Percentiles rank a stretch among this genome's conserved stretches.
Conservation (phyloP, 768 basidiomycete genomes). For the Kwoniella botswanensis region DNA sequence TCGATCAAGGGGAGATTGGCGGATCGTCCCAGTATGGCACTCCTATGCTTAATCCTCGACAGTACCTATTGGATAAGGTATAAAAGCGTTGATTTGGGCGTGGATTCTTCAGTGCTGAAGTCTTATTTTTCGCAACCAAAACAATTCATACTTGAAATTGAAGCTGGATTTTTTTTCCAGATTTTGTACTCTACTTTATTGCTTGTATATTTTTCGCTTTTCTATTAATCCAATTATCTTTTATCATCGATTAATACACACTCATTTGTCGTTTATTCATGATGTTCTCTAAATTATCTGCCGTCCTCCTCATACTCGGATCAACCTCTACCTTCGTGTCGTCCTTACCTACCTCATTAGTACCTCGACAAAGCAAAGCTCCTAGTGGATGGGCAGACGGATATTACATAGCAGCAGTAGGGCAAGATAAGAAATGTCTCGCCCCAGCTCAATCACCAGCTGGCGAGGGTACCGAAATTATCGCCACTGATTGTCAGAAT, state of each 20-base stretch:
- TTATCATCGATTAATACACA: not conserved
- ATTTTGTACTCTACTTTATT: too few species aligned
- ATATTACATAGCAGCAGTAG: not conserved
- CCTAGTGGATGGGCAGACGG: not conserved
- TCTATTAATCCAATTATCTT: not conserved
- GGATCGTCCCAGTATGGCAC: not conserved
- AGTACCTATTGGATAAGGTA: too few species aligned
- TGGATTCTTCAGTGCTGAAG: too few species aligned
- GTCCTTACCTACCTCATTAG: not conserved
- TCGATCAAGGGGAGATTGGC: not conserved
- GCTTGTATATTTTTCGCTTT: too few species aligned
- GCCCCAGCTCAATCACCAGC: not conserved
- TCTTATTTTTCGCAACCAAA: too few species aligned
- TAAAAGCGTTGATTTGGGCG: too few species aligned
- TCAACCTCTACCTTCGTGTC: not conserved
- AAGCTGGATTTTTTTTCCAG: too few species aligned
- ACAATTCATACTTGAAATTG: too few species aligned
- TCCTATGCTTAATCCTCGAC: too few species aligned
- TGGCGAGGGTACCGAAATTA: not conserved
- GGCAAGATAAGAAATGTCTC: not conserved
- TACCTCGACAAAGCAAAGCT: not conserved
- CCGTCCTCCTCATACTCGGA: not conserved
- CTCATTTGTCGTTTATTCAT: not conserved
- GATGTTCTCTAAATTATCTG: not conserved
- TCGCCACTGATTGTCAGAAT: not conserved